Conservation (phyloP, 331 rosid species). For the Arachis monticola region DNA sequence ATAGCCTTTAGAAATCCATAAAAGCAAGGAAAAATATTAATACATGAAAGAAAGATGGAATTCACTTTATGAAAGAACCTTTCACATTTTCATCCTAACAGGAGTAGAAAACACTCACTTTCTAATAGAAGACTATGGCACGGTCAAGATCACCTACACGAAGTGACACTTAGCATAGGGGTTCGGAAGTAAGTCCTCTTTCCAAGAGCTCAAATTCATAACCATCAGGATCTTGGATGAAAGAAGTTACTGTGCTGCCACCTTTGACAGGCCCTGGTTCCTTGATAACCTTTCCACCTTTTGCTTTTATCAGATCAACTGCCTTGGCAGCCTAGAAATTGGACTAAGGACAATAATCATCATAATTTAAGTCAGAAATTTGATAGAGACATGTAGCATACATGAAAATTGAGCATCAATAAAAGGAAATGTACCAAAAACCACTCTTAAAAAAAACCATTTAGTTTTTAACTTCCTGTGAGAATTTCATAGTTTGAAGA, state of each 20-base stretch:
- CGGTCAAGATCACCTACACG: constrained; percentile 92
- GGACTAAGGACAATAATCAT: constrained; percentile 10
- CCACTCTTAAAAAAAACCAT: neutral
- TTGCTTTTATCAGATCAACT: constrained; percentile 77
- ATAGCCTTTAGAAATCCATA: constrained; percentile 62
- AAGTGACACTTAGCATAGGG: constrained; percentile 91
- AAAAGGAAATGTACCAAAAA: constrained; percentile 2
- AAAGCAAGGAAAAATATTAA: constrained; percentile 27
- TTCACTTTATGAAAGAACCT: constrained; percentile 17
- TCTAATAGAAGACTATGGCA: constrained; percentile 75
- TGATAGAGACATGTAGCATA: neutral
- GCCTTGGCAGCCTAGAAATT: constrained; percentile 68
- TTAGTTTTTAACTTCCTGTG: neutral
- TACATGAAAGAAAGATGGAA: constrained; percentile 29
- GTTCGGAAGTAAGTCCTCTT: constrained; percentile 82
- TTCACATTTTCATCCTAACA: constrained; percentile 1
- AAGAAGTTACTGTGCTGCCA: constrained; percentile 69
- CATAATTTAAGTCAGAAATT: constrained; percentile 6
- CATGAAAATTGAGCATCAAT: neutral
- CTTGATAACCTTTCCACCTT: constrained; percentile 83
- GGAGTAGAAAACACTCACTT: constrained; percentile 55
- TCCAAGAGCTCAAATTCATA: constrained; percentile 85
- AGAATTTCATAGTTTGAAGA: neutral
- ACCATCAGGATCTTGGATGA: constrained; percentile 89
- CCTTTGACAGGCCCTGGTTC: constrained; percentile 83